Base-by-base conservation (phyloP, 805 yeast species). In the Brettanomyces nanus region DNA sequence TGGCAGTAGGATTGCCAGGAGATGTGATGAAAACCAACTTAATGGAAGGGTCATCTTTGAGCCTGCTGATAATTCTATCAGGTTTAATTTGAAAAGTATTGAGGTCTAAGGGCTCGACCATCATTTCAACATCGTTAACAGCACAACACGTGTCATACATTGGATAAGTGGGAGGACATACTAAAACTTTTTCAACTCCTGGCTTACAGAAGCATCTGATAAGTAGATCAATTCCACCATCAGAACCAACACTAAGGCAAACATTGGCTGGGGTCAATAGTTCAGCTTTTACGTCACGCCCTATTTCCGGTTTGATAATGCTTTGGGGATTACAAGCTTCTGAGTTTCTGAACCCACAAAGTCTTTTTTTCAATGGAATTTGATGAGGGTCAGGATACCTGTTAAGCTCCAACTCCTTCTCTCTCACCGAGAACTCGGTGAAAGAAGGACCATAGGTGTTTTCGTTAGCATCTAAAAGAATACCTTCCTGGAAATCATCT, bases 371-470 rank as follows among this genome's bases (percentile, higher is more conserved):
- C 49, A 92, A 69, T 25, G 69, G 80, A 6, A 73, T 41, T 54
- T 90, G 97, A 62, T 92, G 97, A 9, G 98, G 98, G 53, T 92
- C 98, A 17, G 98, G 98, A 58, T 92, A 92, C 52, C 98, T 72
- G 65, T 92, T 80, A 48, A 92, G 73, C 35, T 79, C 80, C 46
- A 75, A 62, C 1, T 47, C 41, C 11, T 56, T 41, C 43, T 82
- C 90, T 1, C 58, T 60, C 1, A 48, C 46, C 4, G 68, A 57
- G 19, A 75, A 46, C 5, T 61, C 59, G 2, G 62, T 41, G n/a
- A 86, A 60, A 1, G 95, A 77, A 4, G 96, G 90, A 0, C 97
- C 98, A 54, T 80, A 83, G 2, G 97, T 80, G 56, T 92, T 90
- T 61, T 92, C 98, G 53, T 92, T 92, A 40, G 98, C 98, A 59